Evolutionary conservation across 2,329 filamentous ascomycete species (phyloP).

Genomic region (Emydomyces testavorans): DNA sequence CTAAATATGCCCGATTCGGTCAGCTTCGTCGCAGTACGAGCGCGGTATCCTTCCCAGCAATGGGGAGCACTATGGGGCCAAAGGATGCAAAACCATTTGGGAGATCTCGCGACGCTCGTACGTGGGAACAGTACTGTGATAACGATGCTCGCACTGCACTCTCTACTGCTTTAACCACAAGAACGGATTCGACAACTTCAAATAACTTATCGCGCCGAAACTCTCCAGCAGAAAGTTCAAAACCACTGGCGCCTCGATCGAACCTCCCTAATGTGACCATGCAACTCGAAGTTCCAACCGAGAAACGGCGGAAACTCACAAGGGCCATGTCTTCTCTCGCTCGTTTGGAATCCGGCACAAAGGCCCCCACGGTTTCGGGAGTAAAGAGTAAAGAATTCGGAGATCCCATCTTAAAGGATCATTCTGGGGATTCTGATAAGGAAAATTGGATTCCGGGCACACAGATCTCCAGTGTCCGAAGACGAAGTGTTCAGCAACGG

Average conservation of each 20-base stretch:
- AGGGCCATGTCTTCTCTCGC: constrained; percentile 52
- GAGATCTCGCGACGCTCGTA: constrained; percentile 73
- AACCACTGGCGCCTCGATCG: constrained; percentile 29
- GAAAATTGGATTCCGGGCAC: constrained; percentile 66
- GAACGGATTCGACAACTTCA: constrained; percentile 42
- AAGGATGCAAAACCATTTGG: constrained; percentile 44
- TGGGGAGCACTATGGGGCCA: constrained; percentile 37
- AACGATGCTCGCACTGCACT: constrained; percentile 66
- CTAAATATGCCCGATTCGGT: constrained; percentile 39
- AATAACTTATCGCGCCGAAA: background rate
- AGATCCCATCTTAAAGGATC: constrained; percentile 12
- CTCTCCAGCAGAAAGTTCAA: background rate
- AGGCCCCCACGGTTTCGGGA: background rate
- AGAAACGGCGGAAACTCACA: constrained; percentile 53
- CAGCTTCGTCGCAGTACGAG: constrained; percentile 61
- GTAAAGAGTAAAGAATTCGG: background rate
- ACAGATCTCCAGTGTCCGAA: constrained; percentile 31
- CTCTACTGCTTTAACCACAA: constrained; percentile 59
- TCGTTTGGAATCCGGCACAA: constrained; percentile 42
- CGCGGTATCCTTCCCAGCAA: constrained; percentile 48
- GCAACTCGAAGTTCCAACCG: constrained; percentile 33
- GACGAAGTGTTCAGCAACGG: constrained; percentile 20
- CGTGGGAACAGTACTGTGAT: constrained; percentile 86
- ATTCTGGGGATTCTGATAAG: constrained; percentile 74
- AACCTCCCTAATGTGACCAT: constrained; percentile 41